Evolutionary conservation across 2,329 filamentous ascomycete genomes (phyloP), one percentile per base, ranked within the genome.

Genomic region (Fusarium nisikadoi): DNA sequence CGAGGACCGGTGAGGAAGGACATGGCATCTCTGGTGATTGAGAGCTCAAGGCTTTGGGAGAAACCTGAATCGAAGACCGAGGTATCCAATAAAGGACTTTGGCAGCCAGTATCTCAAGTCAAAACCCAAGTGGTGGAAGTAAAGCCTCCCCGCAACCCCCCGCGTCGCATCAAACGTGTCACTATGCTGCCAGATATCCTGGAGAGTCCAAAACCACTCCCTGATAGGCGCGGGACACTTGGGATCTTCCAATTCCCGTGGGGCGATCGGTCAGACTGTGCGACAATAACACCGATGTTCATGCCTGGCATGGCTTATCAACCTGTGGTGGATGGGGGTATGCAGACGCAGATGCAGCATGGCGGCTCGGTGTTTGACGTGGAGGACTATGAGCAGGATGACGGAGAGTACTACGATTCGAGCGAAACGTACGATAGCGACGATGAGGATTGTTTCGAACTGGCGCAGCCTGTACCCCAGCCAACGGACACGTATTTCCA

Each of bases 181-280:
- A 90, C 88, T 12, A 77, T 86, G 49, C 84, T 92, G 9, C 88
- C 90, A 19, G 90, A 91, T 76, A 91, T 91, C 66, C 76, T 90
- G 38, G 90, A 91, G 77, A 90, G 85, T 70, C 90, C 90, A 8
- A 81, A 87, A 75, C 89, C 89, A 39, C 81, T 91, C 8, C 85
- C 86, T 8, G 83, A 90, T 76, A 88, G 87, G 79, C 84, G 86
- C 45, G 88, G 85, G 17, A 90, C 88, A 16, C 83, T 91, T 23
- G 90, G 89, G 9, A 88, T 91, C 74, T 92, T 90, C 81, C 88
- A 90, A 73, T 91, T 91, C 71, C 88, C 90, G 5, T 91, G 89
- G 88, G 90, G 90, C 19, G 89, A 91, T 80, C 86, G 81, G 73
- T 91, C 89, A 25, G 89, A 91, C 78, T 84, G 84, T 58, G 86